Conservation (phyloP, 2,329 filamentous ascomycete genomes). For the Penicillium sp. region DNA sequence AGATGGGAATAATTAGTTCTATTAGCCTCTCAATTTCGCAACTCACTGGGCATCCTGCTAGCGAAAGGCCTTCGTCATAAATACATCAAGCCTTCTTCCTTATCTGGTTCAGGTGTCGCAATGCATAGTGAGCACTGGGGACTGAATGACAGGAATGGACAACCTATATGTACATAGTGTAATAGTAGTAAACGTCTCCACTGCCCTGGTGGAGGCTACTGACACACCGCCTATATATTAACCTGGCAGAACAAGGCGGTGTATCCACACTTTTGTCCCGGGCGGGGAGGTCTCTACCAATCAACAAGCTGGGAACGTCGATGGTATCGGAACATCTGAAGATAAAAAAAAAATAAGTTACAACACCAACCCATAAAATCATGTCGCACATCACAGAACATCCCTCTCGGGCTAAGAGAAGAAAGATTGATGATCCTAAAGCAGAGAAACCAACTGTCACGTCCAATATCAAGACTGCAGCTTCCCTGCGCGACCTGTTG, state of each 20-base stretch:
- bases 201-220: not conserved
- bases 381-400: constrained; percentile 36
- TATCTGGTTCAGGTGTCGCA: not conserved
- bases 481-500: constrained; percentile 67
- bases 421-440: constrained; percentile 34
- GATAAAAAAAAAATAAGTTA: constrained; percentile 19
- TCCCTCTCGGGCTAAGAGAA: constrained; percentile 37
- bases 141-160: not conserved
- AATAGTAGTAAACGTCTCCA: not conserved
- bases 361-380: constrained; percentile 21
- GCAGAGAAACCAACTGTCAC: constrained; percentile 10
- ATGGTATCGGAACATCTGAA: constrained; percentile 24
- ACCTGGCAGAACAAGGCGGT: not conserved
- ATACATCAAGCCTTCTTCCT: not conserved
- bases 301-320: constrained; percentile 19
- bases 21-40: not conserved
- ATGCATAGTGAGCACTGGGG: not conserved
- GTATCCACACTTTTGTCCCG: not conserved
- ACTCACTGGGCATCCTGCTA: not conserved
- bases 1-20: not conserved
- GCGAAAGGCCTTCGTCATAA: not conserved
- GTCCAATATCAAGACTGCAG: constrained; percentile 46
- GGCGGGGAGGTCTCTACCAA: constrained; percentile 16
- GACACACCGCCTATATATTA: not conserved
- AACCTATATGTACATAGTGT: not conserved